phyloP scores from a whole-genome alignment of 805 yeast genomes.

The Cyberlindnera samutprakarnensis region DNA sequence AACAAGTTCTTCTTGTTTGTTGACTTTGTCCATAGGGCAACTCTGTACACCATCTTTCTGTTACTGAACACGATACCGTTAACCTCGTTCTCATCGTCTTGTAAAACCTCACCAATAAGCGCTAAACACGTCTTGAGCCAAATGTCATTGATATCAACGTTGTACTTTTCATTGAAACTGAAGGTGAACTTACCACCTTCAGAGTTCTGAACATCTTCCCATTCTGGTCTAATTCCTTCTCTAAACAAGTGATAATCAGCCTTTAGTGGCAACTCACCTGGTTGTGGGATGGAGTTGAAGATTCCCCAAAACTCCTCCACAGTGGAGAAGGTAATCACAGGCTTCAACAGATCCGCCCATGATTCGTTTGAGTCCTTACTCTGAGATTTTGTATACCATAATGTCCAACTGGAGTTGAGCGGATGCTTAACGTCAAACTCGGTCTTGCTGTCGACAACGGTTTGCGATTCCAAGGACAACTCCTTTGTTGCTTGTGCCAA shows the following conservation, averaged over 20 bases:
- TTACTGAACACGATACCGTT: slow-evolving; percentile 90
- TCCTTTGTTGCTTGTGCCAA: slow-evolving; percentile 21
- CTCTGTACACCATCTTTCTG: slow-evolving; percentile 73
- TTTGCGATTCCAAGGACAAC: slow-evolving; percentile 14
- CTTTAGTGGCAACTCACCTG: slow-evolving; percentile 81
- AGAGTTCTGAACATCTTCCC: slow-evolving; percentile 89
- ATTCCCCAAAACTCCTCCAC: slow-evolving; percentile 99
- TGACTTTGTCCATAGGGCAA: slow-evolving; percentile 91
- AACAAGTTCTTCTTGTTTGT: slow-evolving; percentile 55
- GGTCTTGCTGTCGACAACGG: slow-evolving; percentile 11
- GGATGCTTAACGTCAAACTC: slow-evolving; percentile 55
- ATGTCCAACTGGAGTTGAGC: slow-evolving; percentile 83
- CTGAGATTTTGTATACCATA: slow-evolving; percentile 96
- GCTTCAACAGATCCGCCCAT: slow-evolving; percentile 90
- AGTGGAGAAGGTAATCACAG: slow-evolving; percentile 85
- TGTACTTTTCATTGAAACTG: slow-evolving; percentile 55
- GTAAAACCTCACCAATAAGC: slow-evolving; percentile 90
- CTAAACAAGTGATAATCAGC: slow-evolving; percentile 95
- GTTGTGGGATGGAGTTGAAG: slow-evolving; percentile 87
- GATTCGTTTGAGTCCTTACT: slow-evolving; percentile 63
- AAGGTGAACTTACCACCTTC: slow-evolving; percentile 94
- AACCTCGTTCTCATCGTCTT: slow-evolving; percentile 73
- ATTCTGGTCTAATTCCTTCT: slow-evolving; percentile 92
- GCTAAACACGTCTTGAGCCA: slow-evolving; percentile 89
- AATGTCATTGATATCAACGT: slow-evolving; percentile 68